Percentiles rank a stretch among this genome's conserved stretches.
Conservation (phyloP, 2,329 filamentous ascomycete genomes). For the Nothophaeocryptopus gaeumannii region DNA sequence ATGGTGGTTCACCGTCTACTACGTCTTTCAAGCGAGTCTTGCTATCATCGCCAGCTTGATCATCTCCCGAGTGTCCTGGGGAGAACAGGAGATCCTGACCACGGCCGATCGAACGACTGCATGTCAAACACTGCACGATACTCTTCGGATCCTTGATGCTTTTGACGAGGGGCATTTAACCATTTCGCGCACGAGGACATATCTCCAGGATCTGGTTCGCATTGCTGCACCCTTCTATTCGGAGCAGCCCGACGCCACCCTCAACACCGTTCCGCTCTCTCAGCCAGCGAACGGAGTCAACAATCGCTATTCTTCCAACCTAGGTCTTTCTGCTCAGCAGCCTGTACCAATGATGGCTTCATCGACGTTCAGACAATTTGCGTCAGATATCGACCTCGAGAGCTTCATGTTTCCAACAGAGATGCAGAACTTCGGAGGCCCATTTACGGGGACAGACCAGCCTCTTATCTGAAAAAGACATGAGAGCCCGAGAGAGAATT, state of each 20-base stretch:
- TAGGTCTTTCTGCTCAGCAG: background rate
- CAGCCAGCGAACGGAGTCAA: background rate
- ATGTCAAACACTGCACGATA: constrained; percentile 1
- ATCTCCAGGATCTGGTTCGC: constrained; percentile 7
- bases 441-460: constrained; percentile 3
- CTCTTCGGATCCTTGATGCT: constrained; percentile 10
- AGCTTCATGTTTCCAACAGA: constrained; percentile 15
- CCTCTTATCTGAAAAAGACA: constrained; percentile 2
- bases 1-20: constrained; percentile 14
- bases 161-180: constrained; percentile 10
- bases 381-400: constrained; percentile 9
- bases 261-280: background rate
- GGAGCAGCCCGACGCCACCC: background rate
- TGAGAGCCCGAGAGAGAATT: background rate
- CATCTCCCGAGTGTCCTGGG: constrained; percentile 2
- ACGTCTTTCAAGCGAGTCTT: constrained; percentile 10
- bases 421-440: constrained; percentile 7
- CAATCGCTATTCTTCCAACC: background rate
- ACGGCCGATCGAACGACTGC: constrained; percentile 5
- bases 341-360: too few species aligned
- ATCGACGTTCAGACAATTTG: background rate
- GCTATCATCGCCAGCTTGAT: constrained; percentile 5
- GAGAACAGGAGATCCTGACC: constrained; percentile 2
- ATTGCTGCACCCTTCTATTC: constrained; percentile 1
- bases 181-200: constrained; percentile 4